These are phyloP conservation scores for Paramecium sonneborni DNA, from an alignment of 73 alveolate genomes.

Conservation along the genomic window DNA sequence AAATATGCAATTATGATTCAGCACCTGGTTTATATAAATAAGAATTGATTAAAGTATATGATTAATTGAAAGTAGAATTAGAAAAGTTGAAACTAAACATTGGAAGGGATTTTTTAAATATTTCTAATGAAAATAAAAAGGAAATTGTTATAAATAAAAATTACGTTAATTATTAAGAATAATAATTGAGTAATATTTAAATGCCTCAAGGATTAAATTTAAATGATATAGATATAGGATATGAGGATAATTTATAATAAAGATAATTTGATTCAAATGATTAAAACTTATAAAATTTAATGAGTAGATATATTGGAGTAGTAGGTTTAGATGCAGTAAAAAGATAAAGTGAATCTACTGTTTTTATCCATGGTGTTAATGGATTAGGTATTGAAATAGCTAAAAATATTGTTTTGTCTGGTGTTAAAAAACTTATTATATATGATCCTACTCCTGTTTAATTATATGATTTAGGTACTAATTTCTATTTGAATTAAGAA, in stretches of 20 bases:
- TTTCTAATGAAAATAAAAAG: background rate
- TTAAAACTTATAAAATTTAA: constrained; percentile 86
- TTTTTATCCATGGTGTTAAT: constrained; percentile 83
- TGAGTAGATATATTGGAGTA: constrained; percentile 97
- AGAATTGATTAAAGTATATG: constrained; percentile 5
- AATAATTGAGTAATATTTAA: background rate
- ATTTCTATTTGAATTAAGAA: constrained; percentile 82
- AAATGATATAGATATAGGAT: constrained; percentile 9
- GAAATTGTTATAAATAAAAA: background rate
- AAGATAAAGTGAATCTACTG: constrained; percentile 85
- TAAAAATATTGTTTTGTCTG: constrained; percentile 94
- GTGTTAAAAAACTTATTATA: constrained; percentile 89
- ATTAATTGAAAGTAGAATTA: constrained; percentile 13
- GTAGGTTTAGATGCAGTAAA: constrained; percentile 95
- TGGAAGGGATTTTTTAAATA: background rate
- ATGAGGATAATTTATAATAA: constrained; percentile 55
- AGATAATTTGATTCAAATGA: constrained; percentile 81
- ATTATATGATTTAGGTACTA: constrained; percentile 75
- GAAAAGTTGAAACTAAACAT: constrained; percentile 7
- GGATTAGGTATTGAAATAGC: constrained; percentile 97
- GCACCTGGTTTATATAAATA: background rate
- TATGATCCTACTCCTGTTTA: constrained; percentile 75
- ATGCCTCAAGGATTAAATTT: constrained; percentile 5
- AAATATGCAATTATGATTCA: background rate
- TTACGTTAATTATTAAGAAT: background rate